Evolutionary conservation across 768 basidiomycete species (phyloP), one percentile per base, ranked within the genome.

Genomic region (Wakefieldia striispora): DNA sequence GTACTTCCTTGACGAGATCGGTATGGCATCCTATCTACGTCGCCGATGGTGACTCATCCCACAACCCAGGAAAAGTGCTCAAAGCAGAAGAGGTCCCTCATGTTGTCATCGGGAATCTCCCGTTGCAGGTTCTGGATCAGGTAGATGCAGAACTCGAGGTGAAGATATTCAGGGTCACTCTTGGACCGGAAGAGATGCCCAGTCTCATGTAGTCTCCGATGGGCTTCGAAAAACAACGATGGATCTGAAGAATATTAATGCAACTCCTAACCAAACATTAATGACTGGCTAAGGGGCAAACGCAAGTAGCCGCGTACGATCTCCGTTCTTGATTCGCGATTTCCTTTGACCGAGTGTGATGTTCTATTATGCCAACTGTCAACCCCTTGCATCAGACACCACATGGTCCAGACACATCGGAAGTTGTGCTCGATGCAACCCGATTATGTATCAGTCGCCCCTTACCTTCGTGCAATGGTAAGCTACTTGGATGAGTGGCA

Each of bases 81-180:
- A 34, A 20, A 45, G 59, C 51, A 44, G 69, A 66, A 52, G 72
- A 56, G 3, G 26, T 79, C 11, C 34, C 36, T n/a, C 38, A 47
- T 43, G 10, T 41, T 47, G 17, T 40, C 47, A 27, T 40, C 8
- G 48, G 49, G 12, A 51, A 53, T 38, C 67, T 63, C 12, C 35
- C 50, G 38, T 70, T 44, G 62, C 69, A 47, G 40, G 55, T 36
- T 19, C 55, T 40, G 45, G 72, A 75, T 53, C 60, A 60, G 31
- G 63, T 67, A 26, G 69, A 72, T 49, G 57, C 55, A 41, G 67
- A 61, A 33, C 65, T 69, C 31, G 63, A 69, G 40, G 75, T 81
- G 29, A 75, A 72, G 58, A 66, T 80, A 61, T 75, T 76, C 60
- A 73, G 62, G 56, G 68, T 80, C 54, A 72, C 63, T 44, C 55